Percentiles rank a stretch among this genome's conserved stretches.
phyloP scores from a whole-genome alignment of 2,329 filamentous ascomycete species.

The Penicillium olsonii region DNA sequence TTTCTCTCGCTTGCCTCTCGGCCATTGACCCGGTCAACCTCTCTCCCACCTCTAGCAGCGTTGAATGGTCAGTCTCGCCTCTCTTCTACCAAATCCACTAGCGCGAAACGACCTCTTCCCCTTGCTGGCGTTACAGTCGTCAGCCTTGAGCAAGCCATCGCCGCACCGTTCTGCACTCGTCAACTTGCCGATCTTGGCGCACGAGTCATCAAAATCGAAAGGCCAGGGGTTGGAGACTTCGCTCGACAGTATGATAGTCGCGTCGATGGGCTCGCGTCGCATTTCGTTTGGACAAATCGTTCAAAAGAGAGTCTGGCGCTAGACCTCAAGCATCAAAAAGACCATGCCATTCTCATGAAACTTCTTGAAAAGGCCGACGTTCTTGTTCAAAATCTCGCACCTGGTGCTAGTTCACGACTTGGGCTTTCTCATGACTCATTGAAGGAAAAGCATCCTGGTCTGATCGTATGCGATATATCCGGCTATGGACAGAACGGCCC shows the following conservation, averaged over 20 bases:
- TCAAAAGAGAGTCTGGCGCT: constrained; percentile 57
- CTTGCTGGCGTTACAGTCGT: constrained; percentile 53
- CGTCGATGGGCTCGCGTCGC: constrained; percentile 53
- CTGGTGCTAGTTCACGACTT: constrained; percentile 51
- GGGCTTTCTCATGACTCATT: constrained; percentile 51
- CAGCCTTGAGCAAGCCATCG: constrained; percentile 57
- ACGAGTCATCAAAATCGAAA: constrained; percentile 58
- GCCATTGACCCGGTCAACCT: neutral
- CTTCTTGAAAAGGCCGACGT: constrained; percentile 52
- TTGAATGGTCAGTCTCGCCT: neutral
- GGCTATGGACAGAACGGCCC: constrained; percentile 56
- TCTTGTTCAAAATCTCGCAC: constrained; percentile 57
- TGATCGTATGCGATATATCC: constrained; percentile 59
- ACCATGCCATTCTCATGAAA: constrained; percentile 47
- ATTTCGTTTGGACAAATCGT: constrained; percentile 59
- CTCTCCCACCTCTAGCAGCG: neutral
- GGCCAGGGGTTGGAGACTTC: constrained; percentile 55
- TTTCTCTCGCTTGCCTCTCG: neutral
- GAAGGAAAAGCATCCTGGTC: constrained; percentile 42
- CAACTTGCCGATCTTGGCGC: constrained; percentile 58
- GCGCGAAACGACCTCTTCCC: constrained; percentile 23
- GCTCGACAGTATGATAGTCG: constrained; percentile 54
- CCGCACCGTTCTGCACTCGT: constrained; percentile 57
- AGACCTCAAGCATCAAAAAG: constrained; percentile 49
- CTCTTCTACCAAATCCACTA: constrained; percentile 6